A percentile compares a stretch with the other conserved stretches of the same genome.
Evolutionary conservation across 108 stramenopile genomes (phyloP).

Genomic region (Licmophora abbreviata): DNA sequence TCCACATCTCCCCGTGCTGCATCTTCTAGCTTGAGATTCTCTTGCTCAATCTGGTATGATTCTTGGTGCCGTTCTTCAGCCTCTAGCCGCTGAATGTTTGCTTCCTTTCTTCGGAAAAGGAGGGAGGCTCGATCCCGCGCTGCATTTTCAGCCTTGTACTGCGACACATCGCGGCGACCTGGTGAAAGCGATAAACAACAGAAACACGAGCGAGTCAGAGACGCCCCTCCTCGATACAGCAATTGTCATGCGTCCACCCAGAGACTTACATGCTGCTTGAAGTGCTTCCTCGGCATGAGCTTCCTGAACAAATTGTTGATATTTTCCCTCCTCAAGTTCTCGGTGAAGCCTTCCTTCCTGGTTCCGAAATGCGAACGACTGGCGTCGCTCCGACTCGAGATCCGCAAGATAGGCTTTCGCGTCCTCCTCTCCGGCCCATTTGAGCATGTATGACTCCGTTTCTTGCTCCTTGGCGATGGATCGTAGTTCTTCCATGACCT

Average conservation of each 20-base stretch:
- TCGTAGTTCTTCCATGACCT: slow-evolving; percentile 67
- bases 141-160: slow-evolving; percentile 57
- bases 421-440: slow-evolving; percentile 76
- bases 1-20: slow-evolving; percentile 67
- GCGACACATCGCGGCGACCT: slow-evolving; percentile 64
- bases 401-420: slow-evolving; percentile 52
- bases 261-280: slow-evolving; percentile 55
- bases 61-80: slow-evolving; percentile 33
- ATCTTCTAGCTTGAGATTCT: slow-evolving; percentile 49
- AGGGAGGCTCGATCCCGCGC: slow-evolving; percentile 65
- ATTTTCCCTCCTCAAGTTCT: slow-evolving; percentile 54
- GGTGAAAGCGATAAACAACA: slow-evolving; percentile 5
- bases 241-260: too few relatives aligned
- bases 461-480: slow-evolving; percentile 57
- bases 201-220: slow-evolving; percentile 3
- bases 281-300: slow-evolving; percentile 42
- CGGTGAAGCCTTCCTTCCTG: slow-evolving; percentile 42
- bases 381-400: slow-evolving; percentile 49
- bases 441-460: slow-evolving; percentile 43
- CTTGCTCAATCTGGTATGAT: slow-evolving; percentile 33
- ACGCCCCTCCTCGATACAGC: background rate
- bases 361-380: slow-evolving; percentile 59
- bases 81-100: slow-evolving; percentile 35
- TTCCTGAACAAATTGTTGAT: slow-evolving; percentile 20
- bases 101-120: slow-evolving; percentile 51